Evolutionary conservation across 805 yeast genomes (phyloP).

Genomic region (Candida coquimbonensis): DNA sequence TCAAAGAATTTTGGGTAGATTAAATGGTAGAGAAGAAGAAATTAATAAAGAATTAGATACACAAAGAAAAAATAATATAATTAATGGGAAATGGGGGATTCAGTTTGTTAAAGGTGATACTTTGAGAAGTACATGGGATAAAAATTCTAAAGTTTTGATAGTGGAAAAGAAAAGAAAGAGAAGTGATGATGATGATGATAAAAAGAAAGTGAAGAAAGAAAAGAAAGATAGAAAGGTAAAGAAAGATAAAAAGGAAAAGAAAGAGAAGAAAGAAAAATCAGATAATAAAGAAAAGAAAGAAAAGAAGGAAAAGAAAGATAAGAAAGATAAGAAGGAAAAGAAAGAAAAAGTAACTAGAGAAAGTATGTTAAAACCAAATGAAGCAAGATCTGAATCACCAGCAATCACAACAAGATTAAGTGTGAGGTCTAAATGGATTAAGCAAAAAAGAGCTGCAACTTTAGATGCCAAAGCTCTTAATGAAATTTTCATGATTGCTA

Average conservation of each 20-base stretch:
- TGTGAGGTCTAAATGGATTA: slow-evolving; percentile 80
- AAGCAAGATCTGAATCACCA: slow-evolving; percentile 23
- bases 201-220: slow-evolving; percentile 22
- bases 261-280: slow-evolving; percentile 22
- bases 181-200: slow-evolving; percentile 22
- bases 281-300: slow-evolving; percentile 23
- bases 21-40: slow-evolving; percentile 77
- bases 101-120: slow-evolving; percentile 82
- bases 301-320: slow-evolving; percentile 25
- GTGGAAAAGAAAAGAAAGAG: slow-evolving; percentile 23
- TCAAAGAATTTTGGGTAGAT: slow-evolving; percentile 80
- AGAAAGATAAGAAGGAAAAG: slow-evolving; percentile 24
- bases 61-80: slow-evolving; percentile 58
- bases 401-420: slow-evolving; percentile 52
- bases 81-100: slow-evolving; percentile 87
- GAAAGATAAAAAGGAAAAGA: slow-evolving; percentile 23
- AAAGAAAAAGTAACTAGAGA: slow-evolving; percentile 31
- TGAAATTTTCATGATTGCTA: slow-evolving; percentile 85
- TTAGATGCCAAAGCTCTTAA: slow-evolving; percentile 83
- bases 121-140: slow-evolving; percentile 77
- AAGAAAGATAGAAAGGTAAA: slow-evolving; percentile 23
- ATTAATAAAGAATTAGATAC: slow-evolving; percentile 59
- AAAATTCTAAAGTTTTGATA: slow-evolving; percentile 36
- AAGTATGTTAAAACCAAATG: slow-evolving; percentile 35
- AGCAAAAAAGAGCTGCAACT: slow-evolving; percentile 85